These are phyloP conservation scores for Rhizodiscina lignyota DNA, from an alignment of 495 filamentous ascomycete genomes.

Conservation along the genomic window DNA sequence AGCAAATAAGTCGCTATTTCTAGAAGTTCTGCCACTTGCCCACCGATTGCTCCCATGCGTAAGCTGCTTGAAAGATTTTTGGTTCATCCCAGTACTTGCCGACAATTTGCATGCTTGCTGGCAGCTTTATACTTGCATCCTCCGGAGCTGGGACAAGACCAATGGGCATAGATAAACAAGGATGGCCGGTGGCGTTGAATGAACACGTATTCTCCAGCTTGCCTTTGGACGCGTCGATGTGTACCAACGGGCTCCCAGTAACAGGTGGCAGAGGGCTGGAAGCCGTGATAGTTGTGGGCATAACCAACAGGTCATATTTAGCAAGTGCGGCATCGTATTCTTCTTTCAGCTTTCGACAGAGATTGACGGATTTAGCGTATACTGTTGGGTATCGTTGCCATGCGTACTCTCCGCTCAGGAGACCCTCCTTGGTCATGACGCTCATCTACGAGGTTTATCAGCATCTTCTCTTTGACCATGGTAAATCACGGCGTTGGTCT, in stretches of 20 bases:
- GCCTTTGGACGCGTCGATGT: slow-evolving; percentile 17
- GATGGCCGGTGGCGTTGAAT: slow-evolving; percentile 42
- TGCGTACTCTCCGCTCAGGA: background rate
- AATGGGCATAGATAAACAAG: slow-evolving; percentile 37
- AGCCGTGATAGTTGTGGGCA: no score
- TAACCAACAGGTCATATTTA: slow-evolving; percentile 29
- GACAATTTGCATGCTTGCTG: slow-evolving; percentile 31
- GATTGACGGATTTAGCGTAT: slow-evolving; percentile 26
- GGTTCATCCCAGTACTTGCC: slow-evolving; percentile 6
- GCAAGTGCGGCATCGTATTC: slow-evolving; percentile 27
- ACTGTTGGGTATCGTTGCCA: slow-evolving; percentile 9
- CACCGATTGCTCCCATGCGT: slow-evolving; percentile 7
- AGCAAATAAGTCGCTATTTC: no score
- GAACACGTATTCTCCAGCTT: slow-evolving; percentile 37
- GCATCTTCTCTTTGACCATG: no score
- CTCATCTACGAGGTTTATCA: no score
- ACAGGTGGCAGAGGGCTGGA: slow-evolving; percentile 24
- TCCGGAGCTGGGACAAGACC: slow-evolving; percentile 30
- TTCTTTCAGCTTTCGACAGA: slow-evolving; percentile 24
- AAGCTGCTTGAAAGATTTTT: slow-evolving; percentile 3
- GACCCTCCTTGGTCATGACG: background rate
- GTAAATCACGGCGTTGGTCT: no score
- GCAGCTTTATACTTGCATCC: slow-evolving; percentile 24
- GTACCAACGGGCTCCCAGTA: slow-evolving; percentile 15
- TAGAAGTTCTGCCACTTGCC: background rate